Conservation (phyloP, 345 rosid species). For the Eucalyptus leucophloia region DNA sequence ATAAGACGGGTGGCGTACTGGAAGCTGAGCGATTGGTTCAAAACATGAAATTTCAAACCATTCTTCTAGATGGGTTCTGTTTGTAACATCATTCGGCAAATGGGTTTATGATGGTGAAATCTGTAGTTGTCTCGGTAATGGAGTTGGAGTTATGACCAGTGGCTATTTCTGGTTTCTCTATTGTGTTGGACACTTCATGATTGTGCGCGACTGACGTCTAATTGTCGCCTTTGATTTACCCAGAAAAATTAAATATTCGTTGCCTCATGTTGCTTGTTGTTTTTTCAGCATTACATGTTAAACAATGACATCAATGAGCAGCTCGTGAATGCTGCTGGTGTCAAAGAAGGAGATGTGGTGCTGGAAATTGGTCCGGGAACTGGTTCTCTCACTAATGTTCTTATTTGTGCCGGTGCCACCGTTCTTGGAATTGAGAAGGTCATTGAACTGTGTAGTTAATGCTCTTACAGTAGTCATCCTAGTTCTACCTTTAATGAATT, state of each 20-base stretch:
- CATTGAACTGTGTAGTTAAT: background rate
- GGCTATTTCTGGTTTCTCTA: background rate
- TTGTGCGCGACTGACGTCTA: background rate
- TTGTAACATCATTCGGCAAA: background rate
- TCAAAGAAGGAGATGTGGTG: conserved; percentile 69
- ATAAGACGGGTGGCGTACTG: background rate
- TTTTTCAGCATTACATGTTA: conserved; percentile 85
- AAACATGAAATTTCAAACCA: background rate
- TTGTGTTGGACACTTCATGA: background rate
- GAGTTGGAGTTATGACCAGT: background rate
- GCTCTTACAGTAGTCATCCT: background rate
- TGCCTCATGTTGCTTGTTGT: background rate
- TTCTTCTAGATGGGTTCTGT: background rate
- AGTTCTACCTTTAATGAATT: background rate
- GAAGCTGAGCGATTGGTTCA: background rate
- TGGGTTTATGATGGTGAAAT: background rate
- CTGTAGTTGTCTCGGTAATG: background rate
- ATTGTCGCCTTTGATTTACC: background rate
- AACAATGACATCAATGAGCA: conserved; percentile 66
- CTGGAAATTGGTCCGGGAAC: conserved; percentile 96
- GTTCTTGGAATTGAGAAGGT: conserved; percentile 87
- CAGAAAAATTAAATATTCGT: background rate
- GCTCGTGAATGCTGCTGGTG: conserved; percentile 41
- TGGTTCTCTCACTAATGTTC: conserved; percentile 81
- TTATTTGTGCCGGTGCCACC: conserved; percentile 49